A percentile compares a stretch with the other conserved stretches of the same genome.
phyloP scores from a whole-genome alignment of 163 green algal genomes.

The Botryococcus braunii region DNA sequence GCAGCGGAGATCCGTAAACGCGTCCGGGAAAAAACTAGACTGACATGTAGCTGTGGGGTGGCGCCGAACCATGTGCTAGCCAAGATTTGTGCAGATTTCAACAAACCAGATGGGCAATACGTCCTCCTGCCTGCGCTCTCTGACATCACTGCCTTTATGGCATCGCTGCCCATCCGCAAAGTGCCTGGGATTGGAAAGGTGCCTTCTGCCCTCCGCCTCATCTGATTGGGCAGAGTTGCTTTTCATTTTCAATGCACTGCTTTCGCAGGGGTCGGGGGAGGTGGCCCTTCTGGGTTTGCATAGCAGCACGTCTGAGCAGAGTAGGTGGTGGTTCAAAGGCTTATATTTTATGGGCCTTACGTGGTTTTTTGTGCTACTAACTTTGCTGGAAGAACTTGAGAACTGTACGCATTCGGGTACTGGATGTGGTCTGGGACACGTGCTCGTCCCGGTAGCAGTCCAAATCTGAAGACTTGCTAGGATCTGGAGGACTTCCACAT shows the following conservation, averaged over 20 bases:
- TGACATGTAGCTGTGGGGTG: conserved; percentile 82
- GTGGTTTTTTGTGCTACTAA: too few species aligned
- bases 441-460: too few species aligned
- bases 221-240: neutral
- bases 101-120: conserved; percentile 92
- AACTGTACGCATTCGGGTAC: too few species aligned
- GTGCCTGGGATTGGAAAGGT: conserved; percentile 83
- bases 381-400: too few species aligned
- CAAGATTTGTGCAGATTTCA: conserved; percentile 83
- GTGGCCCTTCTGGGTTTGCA: too few species aligned
- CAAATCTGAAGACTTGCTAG: too few species aligned
- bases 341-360: too few species aligned
- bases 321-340: too few species aligned
- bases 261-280: neutral
- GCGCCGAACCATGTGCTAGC: conserved; percentile 81
- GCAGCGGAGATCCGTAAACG: conserved; percentile 49
- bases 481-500: too few species aligned
- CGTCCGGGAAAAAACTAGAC: conserved; percentile 50
- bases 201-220: too few species aligned
- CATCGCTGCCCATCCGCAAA: conserved; percentile 61
- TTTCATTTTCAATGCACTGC: neutral
- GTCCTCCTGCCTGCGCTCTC: conserved; percentile 39
- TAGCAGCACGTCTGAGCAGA: too few species aligned
- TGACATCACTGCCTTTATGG: conserved; percentile 65
- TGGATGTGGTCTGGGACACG: too few species aligned